Base-by-base conservation (phyloP, 2,329 filamentous ascomycete species). In the Colletotrichum lindemuthianum region DNA sequence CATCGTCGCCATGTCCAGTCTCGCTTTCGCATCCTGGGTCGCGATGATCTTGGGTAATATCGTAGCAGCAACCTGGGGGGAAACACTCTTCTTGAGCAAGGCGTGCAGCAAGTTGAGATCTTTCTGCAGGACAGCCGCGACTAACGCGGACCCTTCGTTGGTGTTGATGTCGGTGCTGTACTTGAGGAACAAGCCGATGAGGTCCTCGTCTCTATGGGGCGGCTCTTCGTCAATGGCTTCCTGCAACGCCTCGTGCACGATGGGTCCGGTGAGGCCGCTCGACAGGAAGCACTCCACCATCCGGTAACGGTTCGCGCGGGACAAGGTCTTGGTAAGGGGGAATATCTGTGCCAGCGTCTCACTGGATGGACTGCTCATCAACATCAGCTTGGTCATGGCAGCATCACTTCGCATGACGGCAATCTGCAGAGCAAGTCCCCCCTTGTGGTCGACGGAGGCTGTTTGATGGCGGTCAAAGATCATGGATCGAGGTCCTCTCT, bases 151-250 rank as follows among this genome's bases (percentile, higher is more conserved):
- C 0, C 84, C 84, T 33, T 82, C 79, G 45, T 83, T 82, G 58
- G 82, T 84, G 67, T 86, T 86, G 41, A 86, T 78, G 51, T 87
- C 84, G 4, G 83, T 83, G 12, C 83, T 81, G 64, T 85, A 76
- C 2, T 79, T 76, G 6, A 88, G 74, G 4, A 88, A 73, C 5
- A 88, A 76, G 7, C 79, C 77, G 58, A 88, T 84, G 10, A 88
- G 73, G 2, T 78, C 76, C 45, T 82, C 79, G 43, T 88, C 86
- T 41, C 84, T 77, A 44, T 77, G 75, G 0, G 80, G 77, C 1
- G 78, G 76, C 11, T 79, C 76, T 45, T 86, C 81, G 12, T 79
- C 78, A 45, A 88, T 81, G n/a, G 82, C 82, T 32, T 82, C 79
- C 63, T 86, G 82, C 2, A 88, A 70, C 2, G 84, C 83, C 0